phyloP scores from a whole-genome alignment of 306 rosid genomes.

The Cucurbita maxima region DNA sequence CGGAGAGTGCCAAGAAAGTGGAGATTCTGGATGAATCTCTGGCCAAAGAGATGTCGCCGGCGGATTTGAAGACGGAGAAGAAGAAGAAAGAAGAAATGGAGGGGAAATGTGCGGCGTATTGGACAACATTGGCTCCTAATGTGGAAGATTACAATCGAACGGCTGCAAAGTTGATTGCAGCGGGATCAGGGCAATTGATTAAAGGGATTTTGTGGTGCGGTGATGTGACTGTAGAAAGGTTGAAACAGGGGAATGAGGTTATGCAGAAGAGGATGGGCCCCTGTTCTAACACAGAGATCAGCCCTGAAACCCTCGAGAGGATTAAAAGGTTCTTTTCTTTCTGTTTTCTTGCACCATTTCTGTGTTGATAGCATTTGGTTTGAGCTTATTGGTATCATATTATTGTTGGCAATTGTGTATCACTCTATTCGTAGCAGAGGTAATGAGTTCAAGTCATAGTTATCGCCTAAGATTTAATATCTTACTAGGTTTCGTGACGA shows the following conservation, averaged over 20 bases:
- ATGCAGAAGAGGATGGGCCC: slow-evolving; percentile 58
- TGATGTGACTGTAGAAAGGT: slow-evolving; percentile 77
- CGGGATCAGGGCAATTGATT: slow-evolving; percentile 63
- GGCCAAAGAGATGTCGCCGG: slow-evolving; percentile 56
- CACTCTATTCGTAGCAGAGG: not conserved
- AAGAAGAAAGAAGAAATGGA: slow-evolving; percentile 63
- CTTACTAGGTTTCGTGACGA: not conserved
- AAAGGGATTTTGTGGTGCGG: slow-evolving; percentile 94
- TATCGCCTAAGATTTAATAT: not conserved
- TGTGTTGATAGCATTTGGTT: not conserved
- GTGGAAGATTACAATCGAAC: slow-evolving; percentile 78
- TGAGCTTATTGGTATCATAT: not conserved
- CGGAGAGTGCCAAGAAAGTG: slow-evolving; percentile 51
- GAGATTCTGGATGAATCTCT: slow-evolving; percentile 45
- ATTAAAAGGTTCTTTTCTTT: slow-evolving; percentile 41
- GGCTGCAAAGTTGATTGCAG: slow-evolving; percentile 58
- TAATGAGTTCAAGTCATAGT: not conserved
- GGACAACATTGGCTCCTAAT: slow-evolving; percentile 95
- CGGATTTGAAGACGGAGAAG: slow-evolving; percentile 44
- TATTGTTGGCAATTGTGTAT: not conserved
- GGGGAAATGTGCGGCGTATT: slow-evolving; percentile 55
- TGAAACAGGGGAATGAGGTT: slow-evolving; percentile 66
- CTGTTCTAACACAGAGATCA: slow-evolving; percentile 29
- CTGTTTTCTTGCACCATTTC: not conserved
- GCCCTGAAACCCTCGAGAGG: slow-evolving; percentile 65